Evolutionary conservation across 116 monocot species (phyloP), one percentile per base, ranked within the genome.

Genomic region (Thalassia testudinum): DNA sequence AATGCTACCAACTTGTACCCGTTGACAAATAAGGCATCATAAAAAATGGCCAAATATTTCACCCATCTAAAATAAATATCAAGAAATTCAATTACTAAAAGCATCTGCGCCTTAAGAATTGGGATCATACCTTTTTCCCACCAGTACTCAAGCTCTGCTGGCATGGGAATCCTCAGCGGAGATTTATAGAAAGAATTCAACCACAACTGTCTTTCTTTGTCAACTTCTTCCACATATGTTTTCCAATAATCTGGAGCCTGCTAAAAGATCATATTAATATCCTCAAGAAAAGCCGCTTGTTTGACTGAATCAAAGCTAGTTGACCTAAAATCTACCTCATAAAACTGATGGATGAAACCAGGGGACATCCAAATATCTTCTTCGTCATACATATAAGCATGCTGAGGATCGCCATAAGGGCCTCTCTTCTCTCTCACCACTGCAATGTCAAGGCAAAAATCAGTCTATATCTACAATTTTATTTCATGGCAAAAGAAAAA

Each of bases 341-440:
- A 79, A 69, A 88, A 88, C 58, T 88, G 83, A 66, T 79, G 76
- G 20, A 88, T 58, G 57, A 88, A 88, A 38, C 88, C 88, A 64
- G 88, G 82, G 45, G 88, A 82, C 88, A 82, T 82, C 88, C 88
- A 88, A 11, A 64, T 77, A 68, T 88, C 88, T 24, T 83, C 88
- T 67, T 79, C 79, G 56, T 83, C 79, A 55, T 88, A 88, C 45
- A 88, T 74, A 37, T 88, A 88, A 51, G 88, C 82, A 77, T 88
- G 87, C 53, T 88, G 87, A 59, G 87, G 87, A 29, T 88, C 87
- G 49, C 82, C 66, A 71, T 82, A 88, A 10, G 87, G 87, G 65
- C 87, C 87, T 65, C 79, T 69, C 18, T 75, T 70, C 60, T 88
- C 87, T 49, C 87, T 70, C 19, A 88, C 61, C 87, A 88, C 87